These are phyloP conservation scores for Acacia acuminata DNA, from an alignment of 306 rosid species.

Conservation along the genomic window DNA sequence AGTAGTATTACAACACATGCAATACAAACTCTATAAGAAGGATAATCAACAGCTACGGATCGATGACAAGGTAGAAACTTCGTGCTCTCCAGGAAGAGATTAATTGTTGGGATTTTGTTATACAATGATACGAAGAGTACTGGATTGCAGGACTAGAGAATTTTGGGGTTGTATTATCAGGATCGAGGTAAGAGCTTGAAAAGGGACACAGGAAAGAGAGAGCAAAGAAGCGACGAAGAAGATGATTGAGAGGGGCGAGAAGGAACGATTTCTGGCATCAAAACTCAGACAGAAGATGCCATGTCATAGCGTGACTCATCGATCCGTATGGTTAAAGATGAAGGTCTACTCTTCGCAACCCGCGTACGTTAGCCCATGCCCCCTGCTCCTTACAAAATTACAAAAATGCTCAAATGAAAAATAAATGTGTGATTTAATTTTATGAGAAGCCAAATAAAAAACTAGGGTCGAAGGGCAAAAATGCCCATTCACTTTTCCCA, in stretches of 20 bases:
- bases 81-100: background rate
- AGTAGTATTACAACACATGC: background rate
- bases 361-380: background rate
- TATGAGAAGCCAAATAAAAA: no score
- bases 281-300: slow-evolving; percentile 3
- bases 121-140: background rate
- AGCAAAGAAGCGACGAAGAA: slow-evolving; percentile 7
- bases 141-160: background rate
- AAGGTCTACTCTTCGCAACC: background rate
- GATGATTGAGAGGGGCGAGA: background rate
- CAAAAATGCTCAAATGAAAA: no score
- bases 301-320: slow-evolving; percentile 29
- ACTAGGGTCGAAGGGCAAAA: no score
- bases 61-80: background rate
- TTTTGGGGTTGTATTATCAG: background rate
- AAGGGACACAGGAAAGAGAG: background rate
- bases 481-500: no score
- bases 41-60: background rate
- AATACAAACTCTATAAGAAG: background rate
- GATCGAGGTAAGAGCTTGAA: background rate
- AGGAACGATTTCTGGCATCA: slow-evolving; percentile 13
- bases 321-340: background rate
- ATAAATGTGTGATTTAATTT: no score
- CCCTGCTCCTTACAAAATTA: background rate
- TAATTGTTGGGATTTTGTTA: background rate